Base-by-base conservation (phyloP, 2,329 filamentous ascomycete genomes). In the Cercospora canescens region DNA sequence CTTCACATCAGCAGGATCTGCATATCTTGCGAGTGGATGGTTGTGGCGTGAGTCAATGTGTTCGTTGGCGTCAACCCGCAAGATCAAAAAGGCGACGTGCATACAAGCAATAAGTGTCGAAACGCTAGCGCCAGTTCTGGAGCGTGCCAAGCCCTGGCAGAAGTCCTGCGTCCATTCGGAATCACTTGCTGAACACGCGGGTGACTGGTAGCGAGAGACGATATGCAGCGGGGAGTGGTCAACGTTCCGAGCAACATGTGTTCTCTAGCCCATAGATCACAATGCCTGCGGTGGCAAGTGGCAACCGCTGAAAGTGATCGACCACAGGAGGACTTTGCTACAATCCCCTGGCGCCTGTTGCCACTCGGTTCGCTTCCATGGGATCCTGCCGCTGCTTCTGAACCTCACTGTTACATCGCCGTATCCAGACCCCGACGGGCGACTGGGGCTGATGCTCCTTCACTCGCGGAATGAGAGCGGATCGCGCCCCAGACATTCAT, bases 291-390 rank as follows among this genome's bases (percentile, higher is more conserved):
- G 45, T 50, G 45, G 45, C 24, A 50, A 50, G 24, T 52, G 45
- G 7, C 14, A 11, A 52, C 24, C 28, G 14, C 45, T 30, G 45
- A 16, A 30, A 28, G 2, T 12, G 24, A 52, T 52, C 45, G 45
- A 52, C 45, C 9, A 52, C 45, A 52, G 45, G 28, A 52, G 45
- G 24, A 52, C 45, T 28, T 16, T 35, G 28, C 16, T 34, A 35
- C 52, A 35, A 35, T 30, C 34, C 35, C 32, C 18, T 18, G 52
- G 28, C n/a, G 52, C 52, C 8, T 30, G 14, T 35, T 35, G 16
- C 52, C 52, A 56, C 52, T 56, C 52, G 30, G 52, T 34, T 18
- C 28, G 52, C 52, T 56, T 56, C 52, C 52, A 56, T 35, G 52
- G 30, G 16, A 56, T 56, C 52, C 18, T 32, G 9, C 28, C 28